Percentiles rank a stretch among this genome's conserved stretches.
Conservation (phyloP, 345 rosid genomes). For the Cardamine chenopodiifolia region DNA sequence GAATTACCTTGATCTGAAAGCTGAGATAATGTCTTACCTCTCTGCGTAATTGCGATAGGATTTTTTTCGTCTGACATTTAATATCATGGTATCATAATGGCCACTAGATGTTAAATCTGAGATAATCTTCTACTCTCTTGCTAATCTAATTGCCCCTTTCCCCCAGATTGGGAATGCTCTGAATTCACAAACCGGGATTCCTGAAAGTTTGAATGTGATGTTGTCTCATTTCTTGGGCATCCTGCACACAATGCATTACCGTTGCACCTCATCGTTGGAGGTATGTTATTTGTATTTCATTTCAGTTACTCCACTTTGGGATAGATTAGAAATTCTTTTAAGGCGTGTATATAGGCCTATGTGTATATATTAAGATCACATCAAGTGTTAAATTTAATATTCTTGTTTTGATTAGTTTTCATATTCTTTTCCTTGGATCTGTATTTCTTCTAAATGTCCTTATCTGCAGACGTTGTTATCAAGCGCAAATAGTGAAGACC, state of each 20-base stretch:
- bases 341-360: neutral
- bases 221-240: conserved; percentile 74
- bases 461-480: conserved; percentile 59
- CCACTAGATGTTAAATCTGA: conserved; percentile 1
- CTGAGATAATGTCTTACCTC: neutral
- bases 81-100: neutral
- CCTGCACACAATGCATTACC: conserved; percentile 79
- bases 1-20: conserved; percentile 10
- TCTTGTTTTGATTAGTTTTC: neutral
- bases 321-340: neutral
- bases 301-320: neutral
- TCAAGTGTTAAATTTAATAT: neutral
- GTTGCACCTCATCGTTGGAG: conserved; percentile 83
- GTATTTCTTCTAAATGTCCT: neutral
- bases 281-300: conserved; percentile 43
- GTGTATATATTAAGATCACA: neutral
- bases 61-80: neutral
- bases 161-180: conserved; percentile 80
- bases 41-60: neutral
- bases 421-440: neutral
- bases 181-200: conserved; percentile 63
- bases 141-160: conserved; percentile 10
- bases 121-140: conserved; percentile 14
- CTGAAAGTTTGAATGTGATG: conserved; percentile 56
- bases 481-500: conserved; percentile 50